Conservation (phyloP, 345 rosid species). For the Eucalyptus regnans region DNA sequence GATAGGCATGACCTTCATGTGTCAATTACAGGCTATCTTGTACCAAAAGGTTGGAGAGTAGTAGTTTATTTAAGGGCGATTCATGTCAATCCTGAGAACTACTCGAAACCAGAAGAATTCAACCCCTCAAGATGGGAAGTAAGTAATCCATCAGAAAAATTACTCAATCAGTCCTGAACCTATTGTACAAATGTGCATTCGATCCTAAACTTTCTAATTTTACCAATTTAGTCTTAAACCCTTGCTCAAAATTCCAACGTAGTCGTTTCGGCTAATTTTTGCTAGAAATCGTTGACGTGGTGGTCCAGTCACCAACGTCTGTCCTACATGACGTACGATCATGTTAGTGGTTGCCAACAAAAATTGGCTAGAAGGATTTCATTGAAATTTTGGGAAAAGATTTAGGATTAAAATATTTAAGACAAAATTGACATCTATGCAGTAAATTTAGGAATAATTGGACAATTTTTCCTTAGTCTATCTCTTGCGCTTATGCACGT, state of each 20-base stretch:
- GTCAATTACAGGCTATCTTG: background rate
- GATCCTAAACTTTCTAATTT: background rate
- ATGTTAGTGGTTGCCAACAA: background rate
- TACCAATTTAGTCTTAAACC: background rate
- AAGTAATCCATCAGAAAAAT: background rate
- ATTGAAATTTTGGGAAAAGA: too few relatives aligned
- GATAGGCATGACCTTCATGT: background rate
- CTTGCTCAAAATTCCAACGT: too few relatives aligned
- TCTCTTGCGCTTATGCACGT: background rate
- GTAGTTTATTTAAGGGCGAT: background rate
- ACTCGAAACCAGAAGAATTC: background rate
- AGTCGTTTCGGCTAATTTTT: too few relatives aligned
- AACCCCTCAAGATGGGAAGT: constrained; percentile 16
- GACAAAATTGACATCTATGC: too few relatives aligned
- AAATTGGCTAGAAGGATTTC: background rate
- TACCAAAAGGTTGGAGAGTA: constrained; percentile 13
- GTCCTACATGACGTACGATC: rapidly evolving
- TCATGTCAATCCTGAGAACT: background rate
- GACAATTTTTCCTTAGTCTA: background rate
- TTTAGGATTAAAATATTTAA: too few relatives aligned
- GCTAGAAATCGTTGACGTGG: rapidly evolving
- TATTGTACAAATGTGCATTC: too few relatives aligned
- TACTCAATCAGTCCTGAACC: too few relatives aligned
- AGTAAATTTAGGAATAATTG: too few relatives aligned
- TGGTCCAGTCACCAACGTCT: background rate